phyloP scores from a whole-genome alignment of 345 rosid genomes.

The Atalantia buxifolia region DNA sequence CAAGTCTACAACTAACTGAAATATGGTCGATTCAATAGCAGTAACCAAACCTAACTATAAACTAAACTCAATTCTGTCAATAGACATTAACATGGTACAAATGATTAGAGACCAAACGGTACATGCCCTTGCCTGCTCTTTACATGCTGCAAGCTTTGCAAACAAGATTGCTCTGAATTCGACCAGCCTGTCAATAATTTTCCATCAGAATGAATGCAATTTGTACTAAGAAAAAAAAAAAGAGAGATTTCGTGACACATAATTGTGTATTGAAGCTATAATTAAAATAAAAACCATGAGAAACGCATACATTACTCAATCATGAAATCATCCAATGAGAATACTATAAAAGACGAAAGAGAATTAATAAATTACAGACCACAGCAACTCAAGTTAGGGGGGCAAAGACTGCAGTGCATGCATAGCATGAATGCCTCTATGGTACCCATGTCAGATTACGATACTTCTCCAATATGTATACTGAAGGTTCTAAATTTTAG shows the following conservation, averaged over 20 bases:
- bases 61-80: not conserved
- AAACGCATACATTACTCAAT: not conserved
- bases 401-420: not conserved
- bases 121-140: not conserved
- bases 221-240: not conserved
- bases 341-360: not conserved
- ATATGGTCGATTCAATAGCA: not conserved
- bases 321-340: not conserved
- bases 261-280: not conserved
- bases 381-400: not conserved
- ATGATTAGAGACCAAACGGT: not conserved
- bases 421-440: not conserved
- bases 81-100: not conserved
- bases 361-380: not conserved
- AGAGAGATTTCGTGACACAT: not conserved
- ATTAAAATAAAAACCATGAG: not conserved
- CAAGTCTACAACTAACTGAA: not conserved
- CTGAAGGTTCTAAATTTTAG: not conserved
- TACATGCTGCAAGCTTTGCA: not conserved
- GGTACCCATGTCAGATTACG: not conserved
- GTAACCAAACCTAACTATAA: constrained; percentile 12
- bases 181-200: constrained; percentile 8
- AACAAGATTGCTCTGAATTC: not conserved
- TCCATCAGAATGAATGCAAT: not conserved
- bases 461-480: not conserved